These are phyloP conservation scores for Cardiospermum halicacabum DNA, from an alignment of 345 rosid genomes.

Conservation along the genomic window DNA sequence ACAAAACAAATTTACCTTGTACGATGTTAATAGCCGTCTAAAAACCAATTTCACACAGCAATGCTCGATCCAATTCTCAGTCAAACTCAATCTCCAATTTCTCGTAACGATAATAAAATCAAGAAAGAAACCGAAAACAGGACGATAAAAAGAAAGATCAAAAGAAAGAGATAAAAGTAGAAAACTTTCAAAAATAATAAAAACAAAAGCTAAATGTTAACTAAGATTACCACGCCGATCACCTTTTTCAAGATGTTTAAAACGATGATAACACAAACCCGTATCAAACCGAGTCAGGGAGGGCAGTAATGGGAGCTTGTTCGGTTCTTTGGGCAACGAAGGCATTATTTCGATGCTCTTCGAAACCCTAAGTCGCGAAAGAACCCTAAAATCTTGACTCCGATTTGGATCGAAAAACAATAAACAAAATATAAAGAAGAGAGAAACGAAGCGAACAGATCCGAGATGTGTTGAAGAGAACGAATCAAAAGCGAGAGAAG, in stretches of 20 bases:
- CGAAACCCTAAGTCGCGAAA: slow-evolving; percentile 51
- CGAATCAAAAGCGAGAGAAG: neutral
- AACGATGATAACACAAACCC: slow-evolving; percentile 68
- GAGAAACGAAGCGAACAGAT: neutral
- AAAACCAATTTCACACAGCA: neutral
- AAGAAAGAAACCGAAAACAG: slow-evolving; percentile 2
- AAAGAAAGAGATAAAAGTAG: neutral
- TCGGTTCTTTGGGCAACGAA: slow-evolving; percentile 55
- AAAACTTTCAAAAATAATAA: neutral
- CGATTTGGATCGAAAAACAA: neutral
- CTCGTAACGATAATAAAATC: neutral
- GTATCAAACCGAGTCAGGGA: slow-evolving; percentile 51
- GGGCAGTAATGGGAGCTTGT: slow-evolving; percentile 39
- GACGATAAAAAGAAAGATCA: slow-evolving; percentile 3
- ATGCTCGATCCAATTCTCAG: neutral
- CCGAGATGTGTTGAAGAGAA: neutral
- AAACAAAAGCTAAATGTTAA: slow-evolving; percentile 36
- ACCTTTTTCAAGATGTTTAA: slow-evolving; percentile 79
- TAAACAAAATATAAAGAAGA: neutral
- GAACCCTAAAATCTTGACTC: slow-evolving; percentile 26
- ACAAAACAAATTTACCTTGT: slow-evolving; percentile 3
- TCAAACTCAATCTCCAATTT: neutral
- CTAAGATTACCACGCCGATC: slow-evolving; percentile 99
- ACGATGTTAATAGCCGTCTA: neutral
- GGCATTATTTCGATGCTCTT: slow-evolving; percentile 78